Conservation (phyloP, 768 basidiomycete species). For the Pleurotus djamor region DNA sequence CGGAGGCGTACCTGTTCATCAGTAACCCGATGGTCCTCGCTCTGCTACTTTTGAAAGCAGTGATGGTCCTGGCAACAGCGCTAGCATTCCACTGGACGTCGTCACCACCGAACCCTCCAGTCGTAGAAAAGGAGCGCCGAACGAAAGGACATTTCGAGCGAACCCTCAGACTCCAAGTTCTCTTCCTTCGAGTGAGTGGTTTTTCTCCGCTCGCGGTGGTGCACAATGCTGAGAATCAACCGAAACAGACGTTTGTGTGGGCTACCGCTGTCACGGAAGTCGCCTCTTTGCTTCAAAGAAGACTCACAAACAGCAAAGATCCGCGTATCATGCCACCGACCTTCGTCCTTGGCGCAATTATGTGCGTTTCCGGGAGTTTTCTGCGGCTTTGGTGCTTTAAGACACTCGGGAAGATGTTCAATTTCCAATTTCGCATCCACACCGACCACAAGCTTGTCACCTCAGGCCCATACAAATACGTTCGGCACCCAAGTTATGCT, state of each 20-base stretch:
- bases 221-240: background rate
- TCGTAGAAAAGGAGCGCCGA: background rate
- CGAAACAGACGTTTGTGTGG: background rate
- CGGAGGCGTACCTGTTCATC: no score
- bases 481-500: constrained; percentile 32
- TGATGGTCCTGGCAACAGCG: no score
- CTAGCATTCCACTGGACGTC: background rate
- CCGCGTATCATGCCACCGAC: no score
- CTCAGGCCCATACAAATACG: constrained; percentile 29
- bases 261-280: background rate
- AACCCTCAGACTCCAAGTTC: background rate
- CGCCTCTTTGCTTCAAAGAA: background rate
- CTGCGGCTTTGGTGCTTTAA: constrained; percentile 1
- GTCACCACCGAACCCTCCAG: background rate
- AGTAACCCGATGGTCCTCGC: no score
- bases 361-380: background rate
- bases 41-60: no score
- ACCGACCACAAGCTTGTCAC: constrained; percentile 14
- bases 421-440: constrained; percentile 7
- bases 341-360: background rate
- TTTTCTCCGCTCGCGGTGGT: no score
- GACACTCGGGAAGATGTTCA: constrained; percentile 10
- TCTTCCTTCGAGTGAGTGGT: background rate
- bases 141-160: background rate
- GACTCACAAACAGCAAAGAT: no score